A percentile compares a stretch with the other conserved stretches of the same genome.
phyloP scores from a whole-genome alignment of 2,329 filamentous ascomycete genomes.

The Lachnellula cervina region DNA sequence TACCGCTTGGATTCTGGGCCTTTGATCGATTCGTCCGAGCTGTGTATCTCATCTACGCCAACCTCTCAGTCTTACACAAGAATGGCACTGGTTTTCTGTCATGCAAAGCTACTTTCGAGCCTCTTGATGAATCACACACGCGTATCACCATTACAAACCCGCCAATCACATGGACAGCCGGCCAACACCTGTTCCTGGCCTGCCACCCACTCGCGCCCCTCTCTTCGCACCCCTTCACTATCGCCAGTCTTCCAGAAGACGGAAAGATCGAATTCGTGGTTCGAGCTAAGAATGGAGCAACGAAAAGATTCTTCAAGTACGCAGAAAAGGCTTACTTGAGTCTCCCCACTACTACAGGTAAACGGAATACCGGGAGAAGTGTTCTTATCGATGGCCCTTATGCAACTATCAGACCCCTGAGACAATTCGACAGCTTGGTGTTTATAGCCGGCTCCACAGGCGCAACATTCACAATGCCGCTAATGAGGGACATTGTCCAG shows the following conservation, averaged over 20 bases:
- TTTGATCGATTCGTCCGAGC: constrained; percentile 40
- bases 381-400: constrained; percentile 52
- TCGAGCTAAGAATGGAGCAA: constrained; percentile 49
- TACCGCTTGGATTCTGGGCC: constrained; percentile 41
- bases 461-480: constrained; percentile 79
- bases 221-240: constrained; percentile 61
- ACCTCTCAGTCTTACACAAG: constrained; percentile 38
- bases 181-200: constrained; percentile 59
- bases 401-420: constrained; percentile 44
- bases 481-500: constrained; percentile 66
- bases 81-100: constrained; percentile 31
- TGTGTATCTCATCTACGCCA: constrained; percentile 34
- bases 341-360: constrained; percentile 18
- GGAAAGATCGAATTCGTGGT: constrained; percentile 52
- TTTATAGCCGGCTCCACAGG: constrained; percentile 57
- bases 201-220: constrained; percentile 52
- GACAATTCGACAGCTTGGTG: constrained; percentile 57
- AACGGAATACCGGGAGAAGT: constrained; percentile 25
- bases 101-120: constrained; percentile 40
- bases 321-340: constrained; percentile 38
- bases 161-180: constrained; percentile 53
- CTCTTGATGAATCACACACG: constrained; percentile 51
- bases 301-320: constrained; percentile 45
- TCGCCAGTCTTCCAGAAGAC: constrained; percentile 51
- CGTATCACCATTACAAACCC: constrained; percentile 51